Evolutionary conservation across 2,329 filamentous ascomycete species (phyloP).

Genomic region (Helotiales sp.): DNA sequence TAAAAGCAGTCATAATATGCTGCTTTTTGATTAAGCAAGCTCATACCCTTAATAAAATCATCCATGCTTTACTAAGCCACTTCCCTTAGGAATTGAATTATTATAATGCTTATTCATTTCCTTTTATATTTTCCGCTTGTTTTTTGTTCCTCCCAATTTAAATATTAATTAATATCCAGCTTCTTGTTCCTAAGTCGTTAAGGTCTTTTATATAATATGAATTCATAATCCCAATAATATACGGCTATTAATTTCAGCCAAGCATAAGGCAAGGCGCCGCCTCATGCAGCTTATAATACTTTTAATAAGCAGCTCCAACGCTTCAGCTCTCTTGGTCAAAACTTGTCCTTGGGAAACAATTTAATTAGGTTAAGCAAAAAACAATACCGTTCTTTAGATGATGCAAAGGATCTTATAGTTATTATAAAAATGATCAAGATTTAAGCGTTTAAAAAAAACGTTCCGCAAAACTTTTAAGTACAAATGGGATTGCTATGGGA

Average conservation of each 20-base stretch:
- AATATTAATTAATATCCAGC: background rate
- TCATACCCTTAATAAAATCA: no score
- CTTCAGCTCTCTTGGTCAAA: no score
- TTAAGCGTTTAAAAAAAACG: no score
- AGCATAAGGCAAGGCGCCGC: background rate
- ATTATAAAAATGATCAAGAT: background rate
- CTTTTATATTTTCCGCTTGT: background rate
- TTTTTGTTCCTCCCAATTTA: background rate
- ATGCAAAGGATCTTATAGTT: background rate
- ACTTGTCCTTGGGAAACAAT: background rate
- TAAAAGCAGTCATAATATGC: no score
- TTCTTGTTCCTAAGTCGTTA: background rate
- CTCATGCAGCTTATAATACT: background rate
- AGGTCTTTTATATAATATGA: background rate
- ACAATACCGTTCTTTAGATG: background rate
- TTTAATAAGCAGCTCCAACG: constrained; percentile 33
- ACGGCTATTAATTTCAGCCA: background rate
- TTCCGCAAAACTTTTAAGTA: no score
- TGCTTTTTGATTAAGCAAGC: no score
- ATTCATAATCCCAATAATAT: background rate
- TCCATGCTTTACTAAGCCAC: background rate
- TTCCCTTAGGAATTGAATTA: background rate
- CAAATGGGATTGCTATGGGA: background rate
- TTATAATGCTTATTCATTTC: background rate
- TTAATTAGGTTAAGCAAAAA: background rate